phyloP scores from a whole-genome alignment of 164 flowering plant genomes.

The Umbilicus rupestris region DNA sequence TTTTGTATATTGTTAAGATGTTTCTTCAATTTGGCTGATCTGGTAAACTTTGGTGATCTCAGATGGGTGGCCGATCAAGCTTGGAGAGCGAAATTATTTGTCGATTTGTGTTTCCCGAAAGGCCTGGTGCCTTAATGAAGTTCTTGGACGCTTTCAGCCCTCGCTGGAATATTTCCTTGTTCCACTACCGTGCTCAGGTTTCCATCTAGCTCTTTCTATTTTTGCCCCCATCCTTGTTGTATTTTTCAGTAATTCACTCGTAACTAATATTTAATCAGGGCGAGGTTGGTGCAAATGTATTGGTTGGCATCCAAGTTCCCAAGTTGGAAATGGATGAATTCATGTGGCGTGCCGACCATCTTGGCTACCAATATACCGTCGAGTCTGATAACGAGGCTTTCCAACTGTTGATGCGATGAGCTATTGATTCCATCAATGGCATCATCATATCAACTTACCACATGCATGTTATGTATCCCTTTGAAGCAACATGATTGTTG shows the following conservation, averaged over 20 bases:
- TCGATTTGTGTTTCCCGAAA: slow-evolving; percentile 78
- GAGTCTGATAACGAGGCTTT: slow-evolving; percentile 49
- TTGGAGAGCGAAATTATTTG: slow-evolving; percentile 70
- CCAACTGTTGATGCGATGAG: slow-evolving; percentile 56
- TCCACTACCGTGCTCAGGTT: slow-evolving; percentile 91
- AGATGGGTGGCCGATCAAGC: slow-evolving; percentile 76
- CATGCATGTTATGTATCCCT: background rate
- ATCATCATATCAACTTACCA: background rate
- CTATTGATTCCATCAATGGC: slow-evolving; percentile 6
- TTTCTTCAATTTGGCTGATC: no score
- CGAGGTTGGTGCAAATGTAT: slow-evolving; percentile 83
- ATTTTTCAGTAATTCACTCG: background rate
- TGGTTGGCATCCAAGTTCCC: slow-evolving; percentile 86
- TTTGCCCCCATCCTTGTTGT: background rate
- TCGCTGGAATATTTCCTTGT: slow-evolving; percentile 88
- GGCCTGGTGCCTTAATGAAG: slow-evolving; percentile 87
- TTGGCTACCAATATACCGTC: slow-evolving; percentile 62
- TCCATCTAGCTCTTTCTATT: slow-evolving; percentile 2
- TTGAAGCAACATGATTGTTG: no score
- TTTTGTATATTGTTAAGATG: background rate
- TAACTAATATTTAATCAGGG: slow-evolving; percentile 39
- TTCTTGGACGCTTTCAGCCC: slow-evolving; percentile 84
- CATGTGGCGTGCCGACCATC: slow-evolving; percentile 31
- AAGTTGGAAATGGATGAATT: slow-evolving; percentile 54
- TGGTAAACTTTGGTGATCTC: slow-evolving; percentile 12